phyloP scores from a whole-genome alignment of 1,284 basidiomycete species.

The Fomitopsis palustris region DNA sequence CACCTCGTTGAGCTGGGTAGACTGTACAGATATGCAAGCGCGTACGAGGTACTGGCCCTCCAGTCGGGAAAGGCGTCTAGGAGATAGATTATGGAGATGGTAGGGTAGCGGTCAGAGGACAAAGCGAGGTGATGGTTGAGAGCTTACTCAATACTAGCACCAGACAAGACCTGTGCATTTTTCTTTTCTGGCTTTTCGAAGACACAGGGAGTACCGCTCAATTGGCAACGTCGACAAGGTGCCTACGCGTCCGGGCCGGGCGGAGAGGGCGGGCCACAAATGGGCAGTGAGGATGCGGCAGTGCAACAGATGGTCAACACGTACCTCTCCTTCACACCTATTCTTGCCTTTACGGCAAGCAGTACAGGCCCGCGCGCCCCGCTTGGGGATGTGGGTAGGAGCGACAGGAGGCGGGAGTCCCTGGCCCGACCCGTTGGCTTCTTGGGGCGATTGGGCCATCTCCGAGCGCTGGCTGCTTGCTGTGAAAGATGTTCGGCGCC shows the following conservation, averaged over 20 bases:
- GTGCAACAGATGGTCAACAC: conserved; percentile 16
- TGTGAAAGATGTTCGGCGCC: conserved; percentile 27
- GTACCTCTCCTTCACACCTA: conserved; percentile 85
- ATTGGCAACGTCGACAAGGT: conserved; percentile 86
- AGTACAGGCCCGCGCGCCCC: conserved; percentile 77
- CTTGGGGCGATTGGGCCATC: conserved; percentile 18
- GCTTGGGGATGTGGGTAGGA: conserved; percentile 66
- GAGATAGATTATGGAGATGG: conserved; percentile 13
- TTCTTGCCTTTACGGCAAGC: conserved; percentile 90
- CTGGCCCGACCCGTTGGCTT: conserved; percentile 13
- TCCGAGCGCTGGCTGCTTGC: conserved; percentile 17
- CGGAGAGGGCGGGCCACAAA: conserved; percentile 52
- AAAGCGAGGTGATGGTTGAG: conserved; percentile 10
- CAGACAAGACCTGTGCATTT: conserved; percentile 53
- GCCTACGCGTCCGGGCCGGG: conserved; percentile 72
- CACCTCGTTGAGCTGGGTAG: conserved; percentile 2
- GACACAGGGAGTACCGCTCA: conserved; percentile 79
- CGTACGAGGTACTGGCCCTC: conserved; percentile 80
- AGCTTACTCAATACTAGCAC: conserved; percentile 70
- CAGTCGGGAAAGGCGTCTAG: conserved; percentile 73
- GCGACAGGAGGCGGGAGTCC: conserved; percentile 17
- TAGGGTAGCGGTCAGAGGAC: conserved; percentile 19
- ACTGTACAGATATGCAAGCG: conserved; percentile 13
- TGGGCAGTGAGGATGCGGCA: conserved; percentile 26
- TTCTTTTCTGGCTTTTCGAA: conserved; percentile 94